Conservation (phyloP, 1,139 yeast species). For the Hansenula lynferdii region DNA sequence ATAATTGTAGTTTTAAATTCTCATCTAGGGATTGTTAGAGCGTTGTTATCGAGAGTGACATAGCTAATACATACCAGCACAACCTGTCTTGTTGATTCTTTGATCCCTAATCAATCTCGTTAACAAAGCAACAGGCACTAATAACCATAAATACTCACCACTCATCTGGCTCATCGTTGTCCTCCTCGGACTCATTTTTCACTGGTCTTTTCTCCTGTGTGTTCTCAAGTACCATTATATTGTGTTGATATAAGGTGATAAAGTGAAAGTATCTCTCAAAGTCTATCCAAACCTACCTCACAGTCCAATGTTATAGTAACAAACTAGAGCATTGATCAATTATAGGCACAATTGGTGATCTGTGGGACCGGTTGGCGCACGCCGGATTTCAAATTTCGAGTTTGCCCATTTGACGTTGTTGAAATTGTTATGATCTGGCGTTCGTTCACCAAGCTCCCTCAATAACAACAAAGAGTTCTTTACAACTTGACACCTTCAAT, state of each 20-base stretch:
- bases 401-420: slow-evolving; percentile 1
- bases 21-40: slow-evolving; percentile 32
- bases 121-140: neutral
- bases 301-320: too few species aligned
- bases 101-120: slow-evolving; percentile 43
- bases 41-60: neutral
- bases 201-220: slow-evolving; percentile 2
- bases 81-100: slow-evolving; percentile 69
- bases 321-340: too few species aligned
- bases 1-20: slow-evolving; percentile 59
- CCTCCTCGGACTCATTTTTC: slow-evolving; percentile 4
- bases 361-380: neutral
- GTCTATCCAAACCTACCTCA: too few species aligned
- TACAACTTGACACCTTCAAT: neutral
- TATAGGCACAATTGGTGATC: too few species aligned
- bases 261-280: too few species aligned
- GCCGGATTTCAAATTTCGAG: neutral
- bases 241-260: too few species aligned
- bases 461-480: neutral
- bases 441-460: neutral
- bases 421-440: slow-evolving; percentile 3
- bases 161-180: slow-evolving; percentile 61
- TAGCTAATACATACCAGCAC: slow-evolving; percentile 37
- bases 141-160: slow-evolving; percentile 16
- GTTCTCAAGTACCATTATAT: neutral